A percentile compares a stretch with the other conserved stretches of the same genome.
Evolutionary conservation across 345 rosid genomes (phyloP).

Genomic region (Turritis glabra): DNA sequence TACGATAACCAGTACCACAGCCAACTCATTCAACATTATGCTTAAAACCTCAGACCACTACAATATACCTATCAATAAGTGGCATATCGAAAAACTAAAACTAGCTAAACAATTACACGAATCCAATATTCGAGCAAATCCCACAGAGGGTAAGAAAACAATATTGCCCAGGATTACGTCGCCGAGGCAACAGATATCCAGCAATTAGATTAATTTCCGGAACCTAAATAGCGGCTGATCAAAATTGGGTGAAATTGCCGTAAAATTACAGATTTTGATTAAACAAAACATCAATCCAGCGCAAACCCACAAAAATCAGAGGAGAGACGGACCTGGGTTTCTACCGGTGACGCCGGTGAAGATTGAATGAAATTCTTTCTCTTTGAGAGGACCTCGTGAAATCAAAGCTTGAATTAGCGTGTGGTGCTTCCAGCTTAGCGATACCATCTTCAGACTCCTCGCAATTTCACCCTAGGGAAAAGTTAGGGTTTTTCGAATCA

Average conservation of each 20-base stretch:
- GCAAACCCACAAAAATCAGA: background rate
- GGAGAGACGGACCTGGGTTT: constrained; percentile 57
- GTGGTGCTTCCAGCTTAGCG: constrained; percentile 73
- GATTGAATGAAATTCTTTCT: constrained; percentile 61
- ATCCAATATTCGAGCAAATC: background rate
- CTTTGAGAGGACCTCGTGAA: constrained; percentile 80
- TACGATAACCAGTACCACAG: background rate
- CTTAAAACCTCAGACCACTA: background rate
- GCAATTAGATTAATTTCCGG: background rate
- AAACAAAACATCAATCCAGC: background rate
- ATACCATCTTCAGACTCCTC: constrained; percentile 43
- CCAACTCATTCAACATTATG: background rate
- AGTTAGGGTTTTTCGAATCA: background rate
- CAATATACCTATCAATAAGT: background rate
- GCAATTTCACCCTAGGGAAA: background rate
- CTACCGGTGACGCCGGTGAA: constrained; percentile 64
- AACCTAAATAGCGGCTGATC: background rate
- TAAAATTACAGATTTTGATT: constrained; percentile 11
- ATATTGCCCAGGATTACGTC: background rate
- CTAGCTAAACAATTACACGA: background rate
- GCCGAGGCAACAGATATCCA: background rate
- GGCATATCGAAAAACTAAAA: background rate
- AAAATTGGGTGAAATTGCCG: background rate
- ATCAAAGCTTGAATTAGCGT: constrained; percentile 80
- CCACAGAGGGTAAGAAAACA: background rate